Evolutionary conservation across 2,329 filamentous ascomycete genomes (phyloP).

Genomic region (Sphaerostilbella broomeana): DNA sequence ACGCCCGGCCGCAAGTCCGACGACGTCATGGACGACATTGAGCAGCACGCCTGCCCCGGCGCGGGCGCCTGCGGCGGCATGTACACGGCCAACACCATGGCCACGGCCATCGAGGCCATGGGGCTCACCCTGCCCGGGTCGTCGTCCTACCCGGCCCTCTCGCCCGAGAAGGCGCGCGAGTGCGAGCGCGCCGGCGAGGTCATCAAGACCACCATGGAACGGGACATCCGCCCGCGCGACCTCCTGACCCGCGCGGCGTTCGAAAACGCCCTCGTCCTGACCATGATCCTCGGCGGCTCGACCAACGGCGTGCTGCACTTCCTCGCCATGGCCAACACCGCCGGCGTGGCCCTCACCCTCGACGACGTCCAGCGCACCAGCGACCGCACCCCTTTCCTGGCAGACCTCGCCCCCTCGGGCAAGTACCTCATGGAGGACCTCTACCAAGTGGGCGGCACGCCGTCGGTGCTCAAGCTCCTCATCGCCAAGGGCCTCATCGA

Average conservation of each 20-base stretch:
- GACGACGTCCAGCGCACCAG: constrained; percentile 79
- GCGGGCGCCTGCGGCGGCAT: constrained; percentile 69
- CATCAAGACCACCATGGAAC: constrained; percentile 73
- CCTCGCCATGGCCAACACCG: constrained; percentile 83
- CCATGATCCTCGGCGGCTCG: constrained; percentile 84
- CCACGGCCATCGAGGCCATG: constrained; percentile 81
- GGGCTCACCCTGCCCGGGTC: constrained; percentile 79
- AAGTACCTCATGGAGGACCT: constrained; percentile 85
- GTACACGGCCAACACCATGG: constrained; percentile 93
- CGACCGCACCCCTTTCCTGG: constrained; percentile 78
- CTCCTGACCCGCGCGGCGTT: constrained; percentile 74
- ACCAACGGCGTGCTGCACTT: constrained; percentile 88
- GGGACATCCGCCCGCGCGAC: constrained; percentile 73
- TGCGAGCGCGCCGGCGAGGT: constrained; percentile 74
- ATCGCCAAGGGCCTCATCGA: constrained; percentile 70
- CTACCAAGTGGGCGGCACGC: constrained; percentile 78
- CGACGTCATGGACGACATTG: constrained; percentile 79
- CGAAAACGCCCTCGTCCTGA: constrained; percentile 83
- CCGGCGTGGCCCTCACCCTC: constrained; percentile 67
- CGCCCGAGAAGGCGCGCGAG: constrained; percentile 78
- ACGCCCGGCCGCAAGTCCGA: constrained; percentile 60
- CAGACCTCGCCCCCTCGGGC: constrained; percentile 77
- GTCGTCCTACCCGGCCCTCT: constrained; percentile 73
- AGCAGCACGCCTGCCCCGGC: constrained; percentile 62
- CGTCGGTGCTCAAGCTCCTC: constrained; percentile 78